A percentile compares a stretch with the other conserved stretches of the same genome.
Evolutionary conservation across 768 basidiomycete genomes (phyloP).

Genomic region (Chalciporus piperatus): DNA sequence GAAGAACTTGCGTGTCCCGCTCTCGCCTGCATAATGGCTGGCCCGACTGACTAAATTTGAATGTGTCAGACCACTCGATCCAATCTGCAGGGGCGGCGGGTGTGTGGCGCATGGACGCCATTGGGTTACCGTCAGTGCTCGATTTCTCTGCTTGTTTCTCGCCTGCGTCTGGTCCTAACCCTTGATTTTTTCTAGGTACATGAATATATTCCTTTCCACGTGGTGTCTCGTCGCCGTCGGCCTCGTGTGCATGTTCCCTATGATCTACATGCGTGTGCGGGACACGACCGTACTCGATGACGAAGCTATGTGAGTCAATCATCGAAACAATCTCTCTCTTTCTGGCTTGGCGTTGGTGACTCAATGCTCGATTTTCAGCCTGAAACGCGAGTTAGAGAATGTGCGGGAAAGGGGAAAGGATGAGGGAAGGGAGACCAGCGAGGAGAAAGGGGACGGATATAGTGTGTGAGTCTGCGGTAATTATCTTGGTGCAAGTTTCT

Average conservation of each 20-base stretch:
- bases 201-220: constrained; percentile 71
- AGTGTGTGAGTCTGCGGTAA: too few relatives aligned
- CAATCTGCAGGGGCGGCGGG: constrained; percentile 75
- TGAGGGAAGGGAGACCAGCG: too few relatives aligned
- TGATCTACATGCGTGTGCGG: constrained; percentile 66
- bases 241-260: constrained; percentile 63
- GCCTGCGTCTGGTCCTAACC: too few relatives aligned
- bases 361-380: not conserved
- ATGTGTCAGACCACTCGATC: constrained; percentile 57
- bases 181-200: constrained; percentile 36
- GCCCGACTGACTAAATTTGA: not conserved
- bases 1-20: too few relatives aligned
- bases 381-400: constrained; percentile 5
- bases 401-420: not conserved
- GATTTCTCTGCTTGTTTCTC: not conserved
- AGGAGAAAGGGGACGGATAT: too few relatives aligned
- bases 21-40: too few relatives aligned
- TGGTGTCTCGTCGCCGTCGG: constrained; percentile 66
- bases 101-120: constrained; percentile 66
- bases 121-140: constrained; percentile 56
- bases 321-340: too few relatives aligned
- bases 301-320: constrained; percentile 51
- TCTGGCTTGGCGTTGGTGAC: not conserved
- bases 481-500: too few relatives aligned
- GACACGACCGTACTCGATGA: constrained; percentile 54